phyloP scores from a whole-genome alignment of 2,329 filamentous ascomycete species.

The Diaporthe ilicicola region DNA sequence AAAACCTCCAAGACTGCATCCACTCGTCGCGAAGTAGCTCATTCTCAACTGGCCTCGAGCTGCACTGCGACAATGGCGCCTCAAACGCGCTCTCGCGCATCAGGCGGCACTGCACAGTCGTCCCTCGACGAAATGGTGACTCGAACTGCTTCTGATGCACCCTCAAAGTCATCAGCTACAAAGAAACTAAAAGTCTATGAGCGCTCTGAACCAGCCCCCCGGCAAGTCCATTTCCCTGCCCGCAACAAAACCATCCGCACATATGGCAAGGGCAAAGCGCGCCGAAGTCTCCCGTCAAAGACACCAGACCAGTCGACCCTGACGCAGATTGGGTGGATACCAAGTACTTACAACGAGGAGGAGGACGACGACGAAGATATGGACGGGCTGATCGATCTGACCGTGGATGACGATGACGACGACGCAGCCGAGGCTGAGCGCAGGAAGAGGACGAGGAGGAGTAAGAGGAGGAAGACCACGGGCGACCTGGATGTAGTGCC shows the following conservation, averaged over 20 bases:
- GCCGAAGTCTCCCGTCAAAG: conserved; percentile 22
- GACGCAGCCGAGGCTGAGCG: neutral
- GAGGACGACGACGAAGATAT: conserved; percentile 31
- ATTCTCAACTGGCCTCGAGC: neutral
- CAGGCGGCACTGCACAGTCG: conserved; percentile 9
- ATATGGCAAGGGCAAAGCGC: conserved; percentile 20
- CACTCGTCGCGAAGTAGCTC: no score
- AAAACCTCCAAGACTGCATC: neutral
- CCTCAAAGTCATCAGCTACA: neutral
- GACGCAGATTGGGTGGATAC: conserved; percentile 43
- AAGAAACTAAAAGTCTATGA: conserved; percentile 37
- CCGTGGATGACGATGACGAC: conserved; percentile 9
- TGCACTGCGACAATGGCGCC: conserved; percentile 26
- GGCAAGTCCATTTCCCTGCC: conserved; percentile 43
- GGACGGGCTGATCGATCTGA: conserved; percentile 18
- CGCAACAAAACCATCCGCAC: conserved; percentile 32
- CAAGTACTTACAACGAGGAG: conserved; percentile 31
- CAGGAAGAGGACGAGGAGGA: conserved; percentile 18
- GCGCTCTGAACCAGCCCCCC: conserved; percentile 35
- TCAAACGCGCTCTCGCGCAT: conserved; percentile 29
- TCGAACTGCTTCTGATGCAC: neutral
- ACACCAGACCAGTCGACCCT: conserved; percentile 43
- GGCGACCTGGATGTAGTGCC: conserved; percentile 35
- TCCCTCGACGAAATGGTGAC: conserved; percentile 8
- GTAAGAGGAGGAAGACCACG: conserved; percentile 39